A percentile compares a stretch with the other conserved stretches of the same genome.
Evolutionary conservation across 331 rosid genomes (phyloP).

Genomic region (Arachis monticola): DNA sequence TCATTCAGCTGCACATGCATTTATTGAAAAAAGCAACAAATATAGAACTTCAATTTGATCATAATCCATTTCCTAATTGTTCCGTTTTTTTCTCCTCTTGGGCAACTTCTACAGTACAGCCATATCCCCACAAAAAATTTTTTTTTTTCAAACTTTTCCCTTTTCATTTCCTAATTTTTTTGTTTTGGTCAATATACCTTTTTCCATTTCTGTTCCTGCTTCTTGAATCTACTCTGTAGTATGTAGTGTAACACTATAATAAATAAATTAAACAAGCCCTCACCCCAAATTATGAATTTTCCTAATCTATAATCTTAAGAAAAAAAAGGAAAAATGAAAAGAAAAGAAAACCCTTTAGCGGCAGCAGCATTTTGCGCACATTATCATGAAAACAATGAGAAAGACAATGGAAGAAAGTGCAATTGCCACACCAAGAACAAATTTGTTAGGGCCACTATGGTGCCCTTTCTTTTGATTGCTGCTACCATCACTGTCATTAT

Average conservation of each 20-base stretch:
- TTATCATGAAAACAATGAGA: slow-evolving; percentile 76
- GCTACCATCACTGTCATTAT: slow-evolving; percentile 56
- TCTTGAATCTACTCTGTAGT: slow-evolving; percentile 31
- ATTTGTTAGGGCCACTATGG: slow-evolving; percentile 89
- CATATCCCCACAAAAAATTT: slow-evolving; percentile 31
- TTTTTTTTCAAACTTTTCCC: not conserved
- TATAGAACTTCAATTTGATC: slow-evolving; percentile 44
- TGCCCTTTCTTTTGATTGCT: slow-evolving; percentile 49
- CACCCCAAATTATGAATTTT: slow-evolving; percentile 34
- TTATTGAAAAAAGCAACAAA: slow-evolving; percentile 28
- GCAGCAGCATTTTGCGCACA: slow-evolving; percentile 82
- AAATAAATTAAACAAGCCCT: slow-evolving; percentile 50
- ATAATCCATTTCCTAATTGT: slow-evolving; percentile 20
- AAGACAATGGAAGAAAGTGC: slow-evolving; percentile 89
- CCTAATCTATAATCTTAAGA: slow-evolving; percentile 55
- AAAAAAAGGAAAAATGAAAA: slow-evolving; percentile 22
- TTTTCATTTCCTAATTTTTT: not conserved
- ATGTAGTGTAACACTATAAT: slow-evolving; percentile 31
- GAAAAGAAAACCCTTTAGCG: slow-evolving; percentile 51
- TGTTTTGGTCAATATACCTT: slow-evolving; percentile 23
- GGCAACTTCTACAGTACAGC: not conserved
- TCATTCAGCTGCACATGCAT: slow-evolving; percentile 40
- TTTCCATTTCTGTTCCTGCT: not conserved
- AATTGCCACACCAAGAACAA: slow-evolving; percentile 95
- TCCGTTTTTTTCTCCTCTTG: slow-evolving; percentile 3